Evolutionary conservation across 2,329 filamentous ascomycete genomes (phyloP), one percentile per base, ranked within the genome.

Genomic region (Furcasterigmium furcatum): DNA sequence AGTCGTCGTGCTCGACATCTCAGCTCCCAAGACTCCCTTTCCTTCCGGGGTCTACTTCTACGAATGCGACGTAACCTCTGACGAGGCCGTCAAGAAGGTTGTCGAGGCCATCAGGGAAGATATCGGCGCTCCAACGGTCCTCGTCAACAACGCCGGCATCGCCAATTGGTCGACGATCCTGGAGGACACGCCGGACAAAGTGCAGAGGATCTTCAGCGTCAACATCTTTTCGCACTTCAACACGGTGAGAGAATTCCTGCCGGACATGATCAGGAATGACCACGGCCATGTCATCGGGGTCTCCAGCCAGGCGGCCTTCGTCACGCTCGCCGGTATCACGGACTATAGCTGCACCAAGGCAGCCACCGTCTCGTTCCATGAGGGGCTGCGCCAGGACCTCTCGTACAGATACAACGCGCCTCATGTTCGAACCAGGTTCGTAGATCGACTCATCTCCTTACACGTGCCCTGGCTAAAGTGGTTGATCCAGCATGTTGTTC

Each of bases 111-210:
- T 82, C 52, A 68, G 71, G 38, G 53, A 60, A 14, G 46, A 52
- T 10, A 56, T 64, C 30, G 62, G 63, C 1, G 64, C 60, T 14
- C 80, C 80, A 0, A 82, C 79, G 1, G 66, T 84, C 46, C 67
- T 84, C 1, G 76, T 82, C 61, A 80, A 81, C 63, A 82, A 82
- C 54, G 79, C 79, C 5, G 79, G 77, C 30, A 70, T 80, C 13
- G 70, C 24, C 3, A 39, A 12, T 4, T 19, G 35, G 35, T 39
- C 24, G 34, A 29, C 43, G 35, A 30, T 45, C 3, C 35, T 45
- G 14, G 36, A 20, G 18, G 43, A 45, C 35, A 45, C 35, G 14
- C 35, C 38, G 5, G 34, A 21, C 4, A 27, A 39, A 10, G 16
- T 40, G 9, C 35, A 29, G 5, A 24, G 43, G 35, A 39, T 36